A percentile compares a stretch with the other conserved stretches of the same genome.
Evolutionary conservation across 768 basidiomycete species (phyloP).

Genomic region (Crucibulum laeve): DNA sequence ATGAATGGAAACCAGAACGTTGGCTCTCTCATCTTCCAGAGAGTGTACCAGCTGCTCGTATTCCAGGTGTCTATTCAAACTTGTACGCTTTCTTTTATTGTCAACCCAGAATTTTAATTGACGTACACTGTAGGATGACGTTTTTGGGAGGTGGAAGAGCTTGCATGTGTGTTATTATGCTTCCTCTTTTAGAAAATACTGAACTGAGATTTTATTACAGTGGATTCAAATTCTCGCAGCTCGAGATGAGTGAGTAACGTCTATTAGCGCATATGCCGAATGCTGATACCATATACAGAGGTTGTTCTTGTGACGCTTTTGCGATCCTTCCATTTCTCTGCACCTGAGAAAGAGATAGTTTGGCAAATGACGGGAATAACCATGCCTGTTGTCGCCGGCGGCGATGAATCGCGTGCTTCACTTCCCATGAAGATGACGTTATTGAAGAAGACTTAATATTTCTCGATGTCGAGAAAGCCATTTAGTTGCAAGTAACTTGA

Average conservation of each 20-base stretch:
- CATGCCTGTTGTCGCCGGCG: slow-evolving; percentile 12
- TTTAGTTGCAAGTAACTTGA: too few relatives aligned
- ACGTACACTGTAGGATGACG: slow-evolving; percentile 22
- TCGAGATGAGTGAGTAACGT: slow-evolving; percentile 35
- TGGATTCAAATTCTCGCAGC: slow-evolving; percentile 39
- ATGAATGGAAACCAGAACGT: slow-evolving; percentile 35
- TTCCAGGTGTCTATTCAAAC: slow-evolving; percentile 21
- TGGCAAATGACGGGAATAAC: slow-evolving; percentile 24
- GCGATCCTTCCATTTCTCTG: slow-evolving; percentile 20
- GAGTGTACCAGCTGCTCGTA: slow-evolving; percentile 12
- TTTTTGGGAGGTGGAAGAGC: slow-evolving; percentile 27
- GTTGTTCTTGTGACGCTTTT: slow-evolving; percentile 22
- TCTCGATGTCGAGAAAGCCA: too few relatives aligned
- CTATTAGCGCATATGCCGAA: not conserved
- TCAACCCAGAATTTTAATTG: not conserved
- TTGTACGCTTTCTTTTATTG: slow-evolving; percentile 8
- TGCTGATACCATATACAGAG: slow-evolving; percentile 15
- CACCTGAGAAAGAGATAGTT: slow-evolving; percentile 19
- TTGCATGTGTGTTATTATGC: slow-evolving; percentile 25
- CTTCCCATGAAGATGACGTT: not conserved
- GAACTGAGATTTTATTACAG: slow-evolving; percentile 9
- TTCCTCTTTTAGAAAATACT: not conserved
- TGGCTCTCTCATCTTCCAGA: slow-evolving; percentile 30
- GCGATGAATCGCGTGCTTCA: not conserved
- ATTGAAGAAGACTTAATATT: too few relatives aligned